Evolutionary conservation across 2,329 filamentous ascomycete genomes (phyloP).

Genomic region (Fusarium papillatum): DNA sequence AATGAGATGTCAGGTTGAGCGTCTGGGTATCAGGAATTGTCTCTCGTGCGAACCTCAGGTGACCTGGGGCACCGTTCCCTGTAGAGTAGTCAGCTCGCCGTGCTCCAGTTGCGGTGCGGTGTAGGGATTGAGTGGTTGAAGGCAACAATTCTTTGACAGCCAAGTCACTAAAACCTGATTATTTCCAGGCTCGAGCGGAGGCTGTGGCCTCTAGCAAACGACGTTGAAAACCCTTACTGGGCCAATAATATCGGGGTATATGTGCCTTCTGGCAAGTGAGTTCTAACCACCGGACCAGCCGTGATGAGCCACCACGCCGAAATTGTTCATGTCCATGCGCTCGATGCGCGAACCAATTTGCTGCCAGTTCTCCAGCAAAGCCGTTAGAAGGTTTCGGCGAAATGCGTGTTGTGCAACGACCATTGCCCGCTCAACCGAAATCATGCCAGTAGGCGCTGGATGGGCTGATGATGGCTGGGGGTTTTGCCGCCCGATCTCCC

Average conservation of each 20-base stretch:
- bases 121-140: slow-evolving; percentile 21
- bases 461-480: slow-evolving; percentile 20
- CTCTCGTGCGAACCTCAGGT: slow-evolving; percentile 25
- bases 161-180: slow-evolving; percentile 33
- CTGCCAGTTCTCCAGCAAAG: slow-evolving; percentile 2
- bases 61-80: slow-evolving; percentile 15
- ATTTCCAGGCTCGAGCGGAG: slow-evolving; percentile 33
- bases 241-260: background rate
- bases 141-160: background rate
- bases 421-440: slow-evolving; percentile 17
- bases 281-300: background rate
- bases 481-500: slow-evolving; percentile 15
- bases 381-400: slow-evolving; percentile 9
- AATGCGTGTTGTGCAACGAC: slow-evolving; percentile 8
- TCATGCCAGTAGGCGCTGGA: slow-evolving; percentile 18
- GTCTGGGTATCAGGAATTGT: slow-evolving; percentile 5
- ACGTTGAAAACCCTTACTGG: background rate
- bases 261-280: background rate
- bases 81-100: background rate
- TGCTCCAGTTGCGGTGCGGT: slow-evolving; percentile 31
- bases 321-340: background rate
- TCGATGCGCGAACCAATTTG: slow-evolving; percentile 1
- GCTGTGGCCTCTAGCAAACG: background rate
- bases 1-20: slow-evolving; percentile 23
- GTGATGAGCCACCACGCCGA: background rate